Conservation (phyloP, 2,329 filamentous ascomycete genomes). For the Ceratocystis lukuohia region DNA sequence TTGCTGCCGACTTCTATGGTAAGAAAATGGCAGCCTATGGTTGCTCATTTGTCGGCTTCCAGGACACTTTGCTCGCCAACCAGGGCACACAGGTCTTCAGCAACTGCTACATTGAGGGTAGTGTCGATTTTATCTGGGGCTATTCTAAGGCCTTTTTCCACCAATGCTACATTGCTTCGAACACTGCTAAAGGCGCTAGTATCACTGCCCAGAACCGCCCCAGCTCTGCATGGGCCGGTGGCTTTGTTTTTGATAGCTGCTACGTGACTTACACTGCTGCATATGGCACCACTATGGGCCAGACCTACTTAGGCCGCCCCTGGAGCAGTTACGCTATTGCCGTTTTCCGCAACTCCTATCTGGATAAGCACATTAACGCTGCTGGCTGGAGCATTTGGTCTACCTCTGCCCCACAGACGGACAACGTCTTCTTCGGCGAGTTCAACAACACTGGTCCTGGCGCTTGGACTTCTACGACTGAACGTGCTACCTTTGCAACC, state of each 20-base stretch:
- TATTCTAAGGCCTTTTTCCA: conserved; percentile 28
- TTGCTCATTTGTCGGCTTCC: conserved; percentile 33
- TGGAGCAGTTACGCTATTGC: conserved; percentile 36
- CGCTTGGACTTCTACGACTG: conserved; percentile 31
- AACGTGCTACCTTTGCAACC: conserved; percentile 34
- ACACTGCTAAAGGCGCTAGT: conserved; percentile 25
- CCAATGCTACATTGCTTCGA: conserved; percentile 29
- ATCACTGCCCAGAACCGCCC: conserved; percentile 27
- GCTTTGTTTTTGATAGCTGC: conserved; percentile 27
- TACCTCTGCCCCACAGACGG: conserved; percentile 34
- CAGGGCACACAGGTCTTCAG: conserved; percentile 36
- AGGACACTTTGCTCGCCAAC: conserved; percentile 38
- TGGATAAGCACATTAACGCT: conserved; percentile 44
- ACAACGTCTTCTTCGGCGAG: conserved; percentile 43
- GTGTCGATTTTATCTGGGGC: conserved; percentile 31
- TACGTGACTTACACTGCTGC: conserved; percentile 15
- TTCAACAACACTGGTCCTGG: conserved; percentile 47
- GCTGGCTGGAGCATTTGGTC: conserved; percentile 48
- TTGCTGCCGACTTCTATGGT: conserved; percentile 27
- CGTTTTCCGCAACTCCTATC: conserved; percentile 35
- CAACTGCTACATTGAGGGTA: conserved; percentile 32
- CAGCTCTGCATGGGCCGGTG: conserved; percentile 24
- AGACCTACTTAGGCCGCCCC: conserved; percentile 37
- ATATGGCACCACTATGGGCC: conserved; percentile 22
- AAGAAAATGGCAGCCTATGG: conserved; percentile 27